These are phyloP conservation scores for Diaporthe vexans DNA, from an alignment of 2,329 filamentous ascomycete species.

Conservation along the genomic window DNA sequence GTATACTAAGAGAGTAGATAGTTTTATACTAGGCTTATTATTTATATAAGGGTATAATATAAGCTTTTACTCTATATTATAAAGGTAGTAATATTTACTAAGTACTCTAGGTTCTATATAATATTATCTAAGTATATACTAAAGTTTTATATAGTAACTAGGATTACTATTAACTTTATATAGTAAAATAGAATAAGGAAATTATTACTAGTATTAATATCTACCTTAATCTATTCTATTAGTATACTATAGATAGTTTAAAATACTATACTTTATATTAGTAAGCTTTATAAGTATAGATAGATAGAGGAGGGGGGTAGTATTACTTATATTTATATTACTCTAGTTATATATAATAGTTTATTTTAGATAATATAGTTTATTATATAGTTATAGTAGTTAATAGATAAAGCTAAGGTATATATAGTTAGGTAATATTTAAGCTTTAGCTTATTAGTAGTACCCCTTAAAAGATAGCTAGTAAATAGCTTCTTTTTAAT, in stretches of 20 bases:
- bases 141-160: not conserved
- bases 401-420: not conserved
- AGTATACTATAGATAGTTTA: not conserved
- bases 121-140: not conserved
- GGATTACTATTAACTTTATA: not conserved
- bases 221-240: not conserved
- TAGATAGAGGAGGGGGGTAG: not conserved
- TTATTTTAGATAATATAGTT: not conserved
- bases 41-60: not conserved
- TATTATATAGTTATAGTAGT: not conserved
- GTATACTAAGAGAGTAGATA: not conserved
- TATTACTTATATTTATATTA: not conserved
- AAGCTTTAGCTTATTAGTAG: not conserved
- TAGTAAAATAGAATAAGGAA: not conserved
- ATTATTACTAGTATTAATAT: not conserved
- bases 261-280: not conserved
- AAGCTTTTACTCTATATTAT: not conserved
- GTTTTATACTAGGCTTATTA: not conserved
- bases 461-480: not conserved
- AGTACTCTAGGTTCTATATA: not conserved
- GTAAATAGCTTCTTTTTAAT: too few relatives aligned
- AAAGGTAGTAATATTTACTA: not conserved
- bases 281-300: not conserved
- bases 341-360: not conserved
- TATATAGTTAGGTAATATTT: not conserved